Conservation (phyloP, 306 rosid genomes). For the Malus asiatica region DNA sequence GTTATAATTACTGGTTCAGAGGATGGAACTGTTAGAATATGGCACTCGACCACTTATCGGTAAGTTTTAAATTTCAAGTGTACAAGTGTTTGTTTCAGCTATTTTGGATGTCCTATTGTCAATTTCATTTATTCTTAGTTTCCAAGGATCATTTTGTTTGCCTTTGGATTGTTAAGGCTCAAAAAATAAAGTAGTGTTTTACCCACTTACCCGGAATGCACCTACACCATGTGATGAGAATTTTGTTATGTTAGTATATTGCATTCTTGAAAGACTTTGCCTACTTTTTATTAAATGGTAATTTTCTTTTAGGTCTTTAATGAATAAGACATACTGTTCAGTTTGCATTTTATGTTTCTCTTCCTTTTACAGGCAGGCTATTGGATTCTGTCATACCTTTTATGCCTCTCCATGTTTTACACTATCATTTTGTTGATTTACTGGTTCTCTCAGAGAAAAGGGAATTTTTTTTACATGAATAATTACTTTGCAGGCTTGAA, state of each 20-base stretch:
- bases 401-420: not conserved
- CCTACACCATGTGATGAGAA: not conserved
- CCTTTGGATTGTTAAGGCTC: not conserved
- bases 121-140: not conserved
- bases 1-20: conserved; percentile 95
- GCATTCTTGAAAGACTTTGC: not conserved
- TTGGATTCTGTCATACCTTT: not conserved
- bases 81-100: not conserved
- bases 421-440: not conserved
- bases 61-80: conserved; percentile 14
- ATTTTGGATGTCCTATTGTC: not conserved
- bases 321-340: not conserved
- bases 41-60: conserved; percentile 98
- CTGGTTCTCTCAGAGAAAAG: not conserved
- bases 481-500: conserved; percentile 68
- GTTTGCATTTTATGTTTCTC: not conserved
- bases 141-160: not conserved
- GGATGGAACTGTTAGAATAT: conserved; percentile 96
- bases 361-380: not conserved
- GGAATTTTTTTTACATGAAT: not conserved
- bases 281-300: not conserved
- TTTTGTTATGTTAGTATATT: not conserved
- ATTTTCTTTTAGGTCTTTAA: not conserved
- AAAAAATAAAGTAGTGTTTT: not conserved
- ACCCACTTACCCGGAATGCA: not conserved